Base-by-base conservation (phyloP, 148 eudicot genomes). In the Bassia scoparia region DNA sequence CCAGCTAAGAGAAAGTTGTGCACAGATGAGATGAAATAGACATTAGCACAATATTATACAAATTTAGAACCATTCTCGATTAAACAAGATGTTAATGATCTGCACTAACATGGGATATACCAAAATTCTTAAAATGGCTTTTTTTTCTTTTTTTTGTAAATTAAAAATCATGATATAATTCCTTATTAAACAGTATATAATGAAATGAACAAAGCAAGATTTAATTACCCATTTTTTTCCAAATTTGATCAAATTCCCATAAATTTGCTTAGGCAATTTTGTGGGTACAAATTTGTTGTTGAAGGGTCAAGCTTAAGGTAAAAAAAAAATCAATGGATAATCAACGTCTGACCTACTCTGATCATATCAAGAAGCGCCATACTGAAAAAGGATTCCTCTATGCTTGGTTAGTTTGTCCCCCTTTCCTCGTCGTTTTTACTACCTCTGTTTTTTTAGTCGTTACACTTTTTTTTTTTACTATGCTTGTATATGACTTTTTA, bases 321-420 rank as follows among this genome's bases (percentile, higher is more conserved):
- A 54, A 27, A 67, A 14, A 41, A 11, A 37, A 23, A 61, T 46
- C 49, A 67, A 65, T 76, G 62, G 74, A 43, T 27, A 75, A 71
- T 69, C 69, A 73, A 18, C 2, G 23, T 17, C 24, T 2, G 67
- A 74, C 82, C 4, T 85, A 82, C 56, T 10, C 63, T 49, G 89
- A 85, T n/a, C 89, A 82, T 63, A 60, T 87, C 79, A 70, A 76
- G 61, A 72, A 69, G 21, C 82, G 89, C 54, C 84, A 82, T 2
- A 71, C 80, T 34, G 83, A 85, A 55, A 85, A 79, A 82, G 91
- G 87, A 55, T 85, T 86, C 81, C 53, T 87, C 63, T 85, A 83
- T 77, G 89, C 87, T 68, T 82, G 87, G 91, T 87, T 21, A 68
- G 91, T 87, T 21, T 70, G 81, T 56, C 70, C n/a, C 43, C 17